Conservation (phyloP, 208 protist species). For the Acanthamoeba healyi region DNA sequence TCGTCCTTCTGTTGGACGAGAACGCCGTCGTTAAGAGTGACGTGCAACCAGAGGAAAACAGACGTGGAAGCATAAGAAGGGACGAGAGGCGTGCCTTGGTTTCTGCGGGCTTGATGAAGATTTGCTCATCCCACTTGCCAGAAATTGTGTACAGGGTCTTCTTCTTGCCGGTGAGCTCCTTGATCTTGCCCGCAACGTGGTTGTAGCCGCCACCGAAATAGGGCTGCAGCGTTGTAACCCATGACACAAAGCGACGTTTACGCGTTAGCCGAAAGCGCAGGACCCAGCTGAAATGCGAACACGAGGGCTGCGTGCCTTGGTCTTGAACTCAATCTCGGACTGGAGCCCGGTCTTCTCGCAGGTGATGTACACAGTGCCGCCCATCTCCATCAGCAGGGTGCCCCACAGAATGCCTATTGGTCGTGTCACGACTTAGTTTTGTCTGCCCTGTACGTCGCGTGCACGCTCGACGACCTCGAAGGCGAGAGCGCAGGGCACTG, state of each 20-base stretch:
- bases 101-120: constrained; percentile 63
- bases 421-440: not conserved
- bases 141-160: constrained; percentile 83
- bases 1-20: constrained; percentile 57
- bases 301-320: constrained; percentile 68
- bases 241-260: not conserved
- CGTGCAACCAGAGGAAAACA: no score
- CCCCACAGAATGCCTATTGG: constrained; percentile 83
- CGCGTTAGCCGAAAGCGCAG: no score
- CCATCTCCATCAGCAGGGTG: constrained; percentile 88
- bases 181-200: constrained; percentile 83
- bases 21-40: no score
- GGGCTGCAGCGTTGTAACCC: constrained; percentile 66
- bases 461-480: not conserved
- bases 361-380: constrained; percentile 82
- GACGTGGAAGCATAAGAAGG: not conserved
- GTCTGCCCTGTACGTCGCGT: not conserved
- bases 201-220: constrained; percentile 89
- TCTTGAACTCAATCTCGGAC: constrained; percentile 89
- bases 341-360: constrained; percentile 85
- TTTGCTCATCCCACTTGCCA: constrained; percentile 86
- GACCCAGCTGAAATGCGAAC: not conserved
- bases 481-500: not conserved
- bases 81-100: not conserved
- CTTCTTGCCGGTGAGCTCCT: constrained; percentile 75